A percentile compares a stretch with the other conserved stretches of the same genome.
Conservation (phyloP, 1,284 basidiomycete species). For the Sporisorium iseilematis-ciliati region DNA sequence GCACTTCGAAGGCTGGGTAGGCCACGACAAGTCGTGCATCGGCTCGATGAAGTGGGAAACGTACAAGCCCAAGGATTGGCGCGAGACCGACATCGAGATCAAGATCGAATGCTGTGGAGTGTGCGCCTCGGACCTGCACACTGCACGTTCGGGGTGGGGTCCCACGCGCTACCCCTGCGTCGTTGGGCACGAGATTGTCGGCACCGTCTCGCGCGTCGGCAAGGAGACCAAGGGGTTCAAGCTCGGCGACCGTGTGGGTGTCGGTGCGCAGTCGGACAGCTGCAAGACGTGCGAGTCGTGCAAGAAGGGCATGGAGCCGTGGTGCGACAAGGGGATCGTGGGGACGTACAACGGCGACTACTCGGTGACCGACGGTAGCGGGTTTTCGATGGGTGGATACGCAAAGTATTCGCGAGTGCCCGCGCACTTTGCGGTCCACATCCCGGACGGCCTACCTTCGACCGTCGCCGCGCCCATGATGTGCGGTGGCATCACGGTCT, state of each 20-base stretch:
- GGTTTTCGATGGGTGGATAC: constrained; percentile 57
- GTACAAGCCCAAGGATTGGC: constrained; percentile 52
- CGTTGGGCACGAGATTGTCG: constrained; percentile 76
- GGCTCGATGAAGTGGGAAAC: constrained; percentile 59
- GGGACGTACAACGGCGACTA: constrained; percentile 72
- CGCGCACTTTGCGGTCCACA: constrained; percentile 64
- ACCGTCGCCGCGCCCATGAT: constrained; percentile 63
- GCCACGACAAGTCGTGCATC: constrained; percentile 53
- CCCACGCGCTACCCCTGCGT: constrained; percentile 53
- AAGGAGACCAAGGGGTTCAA: constrained; percentile 74
- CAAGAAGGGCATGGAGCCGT: constrained; percentile 68
- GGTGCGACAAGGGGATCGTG: constrained; percentile 45
- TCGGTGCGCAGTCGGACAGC: constrained; percentile 75
- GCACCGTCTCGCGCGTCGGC: constrained; percentile 71
- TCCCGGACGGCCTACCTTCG: constrained; percentile 61
- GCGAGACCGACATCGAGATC: constrained; percentile 57
- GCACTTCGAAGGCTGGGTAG: constrained; percentile 61
- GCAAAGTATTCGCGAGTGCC: constrained; percentile 60
- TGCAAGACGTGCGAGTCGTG: constrained; percentile 75
- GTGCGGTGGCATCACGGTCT: constrained; percentile 67
- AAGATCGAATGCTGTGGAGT: constrained; percentile 59
- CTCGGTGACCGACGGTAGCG: constrained; percentile 70
- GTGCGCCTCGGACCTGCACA: constrained; percentile 55
- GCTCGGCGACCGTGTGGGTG: constrained; percentile 76
- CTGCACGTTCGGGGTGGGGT: constrained; percentile 61